Conservation (phyloP, 345 rosid species). For the Melaleuca alternifolia region DNA sequence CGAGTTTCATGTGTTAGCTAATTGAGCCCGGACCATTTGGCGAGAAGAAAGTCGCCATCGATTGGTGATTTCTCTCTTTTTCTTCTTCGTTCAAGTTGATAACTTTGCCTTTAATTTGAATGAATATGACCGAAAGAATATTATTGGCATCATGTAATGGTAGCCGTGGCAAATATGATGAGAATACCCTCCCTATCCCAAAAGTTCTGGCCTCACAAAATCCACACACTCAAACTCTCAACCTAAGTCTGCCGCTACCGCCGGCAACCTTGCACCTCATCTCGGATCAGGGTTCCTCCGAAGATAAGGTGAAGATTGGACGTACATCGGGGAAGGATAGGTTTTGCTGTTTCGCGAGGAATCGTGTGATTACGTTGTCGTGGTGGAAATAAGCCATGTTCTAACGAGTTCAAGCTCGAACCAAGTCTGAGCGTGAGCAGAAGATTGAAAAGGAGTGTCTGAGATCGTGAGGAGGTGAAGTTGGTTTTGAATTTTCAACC, state of each 20-base stretch:
- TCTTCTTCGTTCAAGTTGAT: not conserved
- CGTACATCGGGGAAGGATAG: not conserved
- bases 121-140: not conserved
- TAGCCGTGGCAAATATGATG: not conserved
- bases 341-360: not conserved
- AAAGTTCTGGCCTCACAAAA: too few species aligned
- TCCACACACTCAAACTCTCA: not conserved
- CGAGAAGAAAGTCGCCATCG: not conserved
- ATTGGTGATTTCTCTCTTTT: not conserved
- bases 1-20: not conserved
- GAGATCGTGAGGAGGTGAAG: too few species aligned
- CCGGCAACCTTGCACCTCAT: not conserved
- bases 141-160: not conserved
- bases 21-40: not conserved
- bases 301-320: accelerated
- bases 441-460: too few species aligned
- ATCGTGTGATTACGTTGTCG: not conserved
- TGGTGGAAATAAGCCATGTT: not conserved
- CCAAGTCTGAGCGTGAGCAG: too few species aligned
- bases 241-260: not conserved
- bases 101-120: not conserved
- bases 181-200: too few species aligned
- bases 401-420: not conserved
- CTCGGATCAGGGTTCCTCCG: not conserved
- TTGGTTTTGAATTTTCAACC: too few species aligned